Percentiles rank a stretch among this genome's conserved stretches.
These are phyloP conservation scores for Aspergillus thermomutatus DNA, from an alignment of 2,329 filamentous ascomycete genomes.

Conservation along the genomic window DNA sequence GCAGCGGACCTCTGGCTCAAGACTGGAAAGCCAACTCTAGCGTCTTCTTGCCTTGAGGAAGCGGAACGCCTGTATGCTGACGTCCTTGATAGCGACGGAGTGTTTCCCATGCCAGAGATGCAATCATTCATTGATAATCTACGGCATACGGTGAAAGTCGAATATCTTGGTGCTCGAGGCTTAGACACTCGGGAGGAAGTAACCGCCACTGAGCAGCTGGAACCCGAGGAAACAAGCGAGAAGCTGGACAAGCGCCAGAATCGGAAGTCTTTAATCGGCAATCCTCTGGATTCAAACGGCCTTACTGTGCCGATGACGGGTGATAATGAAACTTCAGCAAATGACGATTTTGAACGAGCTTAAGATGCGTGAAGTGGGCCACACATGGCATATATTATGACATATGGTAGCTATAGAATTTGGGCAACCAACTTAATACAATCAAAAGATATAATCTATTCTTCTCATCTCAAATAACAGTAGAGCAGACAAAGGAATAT, in stretches of 20 bases:
- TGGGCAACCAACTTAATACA: conserved; percentile 3
- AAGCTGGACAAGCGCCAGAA: conserved; percentile 53
- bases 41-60: conserved; percentile 71
- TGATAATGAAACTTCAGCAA: conserved; percentile 32
- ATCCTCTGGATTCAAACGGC: conserved; percentile 53
- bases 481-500: background rate
- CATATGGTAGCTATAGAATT: conserved; percentile 20
- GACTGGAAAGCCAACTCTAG: conserved; percentile 72
- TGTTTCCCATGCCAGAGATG: conserved; percentile 52
- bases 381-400: conserved; percentile 15
- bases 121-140: conserved; percentile 45
- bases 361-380: conserved; percentile 16
- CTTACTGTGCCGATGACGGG: conserved; percentile 35
- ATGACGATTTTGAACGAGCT: conserved; percentile 49
- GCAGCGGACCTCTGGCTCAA: conserved; percentile 80
- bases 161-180: conserved; percentile 42
- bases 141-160: conserved; percentile 41
- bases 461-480: background rate
- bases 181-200: conserved; percentile 31
- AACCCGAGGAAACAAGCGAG: conserved; percentile 49
- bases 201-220: conserved; percentile 26
- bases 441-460: background rate
- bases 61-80: conserved; percentile 56
- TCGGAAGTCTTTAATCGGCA: conserved; percentile 54
- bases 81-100: conserved; percentile 36